phyloP scores from a whole-genome alignment of 2,329 filamentous ascomycete species.

The Botryosphaeria dothidea region DNA sequence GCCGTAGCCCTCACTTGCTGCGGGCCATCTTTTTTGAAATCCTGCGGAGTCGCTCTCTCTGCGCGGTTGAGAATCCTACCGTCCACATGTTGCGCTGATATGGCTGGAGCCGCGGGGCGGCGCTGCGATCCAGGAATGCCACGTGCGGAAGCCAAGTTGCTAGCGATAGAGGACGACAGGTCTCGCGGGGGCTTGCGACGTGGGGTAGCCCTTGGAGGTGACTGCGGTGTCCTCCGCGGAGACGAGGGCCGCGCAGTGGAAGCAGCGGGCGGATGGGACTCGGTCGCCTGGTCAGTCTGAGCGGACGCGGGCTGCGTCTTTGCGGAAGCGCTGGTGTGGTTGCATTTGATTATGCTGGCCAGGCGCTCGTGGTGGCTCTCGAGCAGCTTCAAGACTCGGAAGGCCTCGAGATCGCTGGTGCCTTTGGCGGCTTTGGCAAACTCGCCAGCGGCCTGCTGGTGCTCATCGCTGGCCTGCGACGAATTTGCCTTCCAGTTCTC shows the following conservation, averaged over 20 bases:
- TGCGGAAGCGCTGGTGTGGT: slow-evolving; percentile 40
- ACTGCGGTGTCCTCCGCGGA: slow-evolving; percentile 18
- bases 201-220: slow-evolving; percentile 35
- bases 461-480: slow-evolving; percentile 81
- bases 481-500: slow-evolving; percentile 70
- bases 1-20: background rate
- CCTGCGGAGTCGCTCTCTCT: slow-evolving; percentile 26
- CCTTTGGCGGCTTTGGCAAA: slow-evolving; percentile 79
- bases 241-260: background rate
- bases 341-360: slow-evolving; percentile 76
- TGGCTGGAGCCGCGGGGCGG: slow-evolving; percentile 66
- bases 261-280: slow-evolving; percentile 3
- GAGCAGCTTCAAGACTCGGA: slow-evolving; percentile 80
- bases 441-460: slow-evolving; percentile 83
- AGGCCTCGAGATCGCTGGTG: slow-evolving; percentile 67
- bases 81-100: slow-evolving; percentile 72
- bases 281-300: slow-evolving; percentile 14
- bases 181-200: slow-evolving; percentile 62
- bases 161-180: slow-evolving; percentile 80
- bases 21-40: slow-evolving; percentile 10
- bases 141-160: slow-evolving; percentile 80
- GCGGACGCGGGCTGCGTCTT: slow-evolving; percentile 4
- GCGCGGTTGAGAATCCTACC: slow-evolving; percentile 56
- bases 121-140: slow-evolving; percentile 64
- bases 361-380: slow-evolving; percentile 86